phyloP scores from a whole-genome alignment of 208 protist genomes.

The Acanthamoeba culbertsoni region DNA sequence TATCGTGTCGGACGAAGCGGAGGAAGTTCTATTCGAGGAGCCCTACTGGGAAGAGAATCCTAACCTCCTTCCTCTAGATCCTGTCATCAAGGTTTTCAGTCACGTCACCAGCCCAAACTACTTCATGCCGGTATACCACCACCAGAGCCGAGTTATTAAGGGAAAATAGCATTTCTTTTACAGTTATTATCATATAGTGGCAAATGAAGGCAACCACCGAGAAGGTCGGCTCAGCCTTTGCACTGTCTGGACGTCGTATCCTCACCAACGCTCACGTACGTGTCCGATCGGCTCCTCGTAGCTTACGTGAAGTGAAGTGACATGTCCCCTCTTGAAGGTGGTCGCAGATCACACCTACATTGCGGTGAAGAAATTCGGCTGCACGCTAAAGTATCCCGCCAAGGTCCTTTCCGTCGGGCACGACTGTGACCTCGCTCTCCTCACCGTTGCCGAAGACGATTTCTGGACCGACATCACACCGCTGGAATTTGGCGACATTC shows the following conservation, averaged over 20 bases:
- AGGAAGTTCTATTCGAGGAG: background rate
- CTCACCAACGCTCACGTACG: conserved; percentile 37
- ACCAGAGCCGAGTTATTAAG: background rate
- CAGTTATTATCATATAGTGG: background rate
- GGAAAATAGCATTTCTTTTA: background rate
- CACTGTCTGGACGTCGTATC: background rate
- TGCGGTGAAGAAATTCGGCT: conserved; percentile 73
- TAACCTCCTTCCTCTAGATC: background rate
- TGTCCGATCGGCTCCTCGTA: too few species aligned
- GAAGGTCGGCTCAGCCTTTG: background rate
- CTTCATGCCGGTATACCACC: background rate
- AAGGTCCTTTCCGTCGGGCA: conserved; percentile 72
- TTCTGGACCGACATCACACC: conserved; percentile 68
- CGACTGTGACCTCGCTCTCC: conserved; percentile 75
- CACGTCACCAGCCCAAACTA: conserved; percentile 40
- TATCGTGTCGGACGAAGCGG: background rate
- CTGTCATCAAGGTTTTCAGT: conserved; percentile 7
- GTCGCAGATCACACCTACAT: conserved; percentile 62
- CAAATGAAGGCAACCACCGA: background rate
- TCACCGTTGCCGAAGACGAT: conserved; percentile 69
- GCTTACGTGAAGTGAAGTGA: background rate
- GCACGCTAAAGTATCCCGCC: conserved; percentile 65
- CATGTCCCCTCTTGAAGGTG: conserved; percentile 71
- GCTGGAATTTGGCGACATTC: background rate
- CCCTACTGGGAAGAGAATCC: background rate